A percentile compares a stretch with the other conserved stretches of the same genome.
phyloP scores from a whole-genome alignment of 352 stramenopile genomes.

The Pythium insidiosum region DNA sequence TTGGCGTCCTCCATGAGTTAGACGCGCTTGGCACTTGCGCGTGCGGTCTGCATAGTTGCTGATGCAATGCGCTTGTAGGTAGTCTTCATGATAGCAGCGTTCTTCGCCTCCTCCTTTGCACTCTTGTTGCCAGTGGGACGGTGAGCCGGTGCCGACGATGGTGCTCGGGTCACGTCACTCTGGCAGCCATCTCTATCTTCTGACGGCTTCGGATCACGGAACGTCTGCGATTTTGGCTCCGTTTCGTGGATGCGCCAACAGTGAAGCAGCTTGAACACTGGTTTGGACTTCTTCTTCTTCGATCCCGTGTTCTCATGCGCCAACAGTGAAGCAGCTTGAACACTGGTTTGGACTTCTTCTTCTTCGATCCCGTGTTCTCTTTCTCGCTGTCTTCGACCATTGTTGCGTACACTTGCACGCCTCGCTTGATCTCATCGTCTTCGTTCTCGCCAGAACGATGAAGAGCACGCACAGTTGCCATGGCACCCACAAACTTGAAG shows the following conservation, averaged over 20 bases:
- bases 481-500: background rate
- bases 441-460: background rate
- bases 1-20: background rate
- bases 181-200: too few species aligned
- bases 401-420: background rate
- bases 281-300: background rate
- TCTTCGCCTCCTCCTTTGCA: background rate
- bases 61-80: background rate
- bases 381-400: background rate
- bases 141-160: too few species aligned
- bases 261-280: conserved; percentile 1
- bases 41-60: background rate
- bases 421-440: background rate
- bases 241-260: conserved; percentile 2
- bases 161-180: too few species aligned
- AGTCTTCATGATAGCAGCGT: background rate
- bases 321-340: too few species aligned
- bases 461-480: background rate
- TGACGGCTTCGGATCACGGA: too few species aligned
- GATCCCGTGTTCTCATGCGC: too few species aligned
- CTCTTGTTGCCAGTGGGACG: too few species aligned
- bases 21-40: background rate
- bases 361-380: background rate
- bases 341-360: too few species aligned
- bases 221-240: conserved; percentile 1